These are phyloP conservation scores for Spencermartinsiella europaea DNA, from an alignment of 805 yeast species.

Conservation along the genomic window DNA sequence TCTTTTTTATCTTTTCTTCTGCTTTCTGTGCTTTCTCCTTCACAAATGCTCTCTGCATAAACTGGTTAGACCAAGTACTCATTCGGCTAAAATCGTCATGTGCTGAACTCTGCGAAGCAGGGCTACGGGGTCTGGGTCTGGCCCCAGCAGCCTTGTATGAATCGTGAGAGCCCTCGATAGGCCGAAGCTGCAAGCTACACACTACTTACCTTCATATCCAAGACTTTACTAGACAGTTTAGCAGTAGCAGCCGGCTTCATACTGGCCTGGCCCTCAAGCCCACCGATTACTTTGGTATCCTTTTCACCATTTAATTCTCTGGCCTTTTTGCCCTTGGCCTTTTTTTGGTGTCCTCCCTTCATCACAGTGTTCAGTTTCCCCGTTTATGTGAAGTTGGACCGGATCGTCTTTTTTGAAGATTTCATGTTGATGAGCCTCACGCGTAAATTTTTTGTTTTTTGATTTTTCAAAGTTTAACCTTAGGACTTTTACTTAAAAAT, in stretches of 20 bases:
- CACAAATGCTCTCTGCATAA: slow-evolving; percentile 28
- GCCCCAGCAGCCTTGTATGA: too few species aligned
- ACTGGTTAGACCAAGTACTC: too few species aligned
- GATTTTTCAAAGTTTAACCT: neutral
- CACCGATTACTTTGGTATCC: slow-evolving; percentile 4
- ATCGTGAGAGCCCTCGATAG: too few species aligned
- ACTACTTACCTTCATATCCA: slow-evolving; percentile 77
- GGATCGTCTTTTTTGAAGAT: too few species aligned
- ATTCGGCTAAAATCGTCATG: too few species aligned
- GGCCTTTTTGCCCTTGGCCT: neutral
- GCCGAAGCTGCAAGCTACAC: too few species aligned
- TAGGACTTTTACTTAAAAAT: neutral
- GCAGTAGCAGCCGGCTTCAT: slow-evolving; percentile 24
- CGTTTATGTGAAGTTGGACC: too few species aligned
- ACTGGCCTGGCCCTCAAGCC: slow-evolving; percentile 10
- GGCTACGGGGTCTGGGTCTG: too few species aligned
- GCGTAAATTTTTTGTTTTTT: neutral
- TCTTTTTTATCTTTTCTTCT: slow-evolving; percentile 21
- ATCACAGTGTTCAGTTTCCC: too few species aligned
- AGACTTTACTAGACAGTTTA: slow-evolving; percentile 58
- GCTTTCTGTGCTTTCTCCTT: slow-evolving; percentile 31
- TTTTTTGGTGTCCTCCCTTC: neutral
- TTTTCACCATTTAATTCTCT: too few species aligned
- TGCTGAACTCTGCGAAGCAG: too few species aligned
- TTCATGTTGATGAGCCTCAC: neutral